These are phyloP conservation scores for Russula virescens DNA, from an alignment of 768 basidiomycete species.

Conservation along the genomic window DNA sequence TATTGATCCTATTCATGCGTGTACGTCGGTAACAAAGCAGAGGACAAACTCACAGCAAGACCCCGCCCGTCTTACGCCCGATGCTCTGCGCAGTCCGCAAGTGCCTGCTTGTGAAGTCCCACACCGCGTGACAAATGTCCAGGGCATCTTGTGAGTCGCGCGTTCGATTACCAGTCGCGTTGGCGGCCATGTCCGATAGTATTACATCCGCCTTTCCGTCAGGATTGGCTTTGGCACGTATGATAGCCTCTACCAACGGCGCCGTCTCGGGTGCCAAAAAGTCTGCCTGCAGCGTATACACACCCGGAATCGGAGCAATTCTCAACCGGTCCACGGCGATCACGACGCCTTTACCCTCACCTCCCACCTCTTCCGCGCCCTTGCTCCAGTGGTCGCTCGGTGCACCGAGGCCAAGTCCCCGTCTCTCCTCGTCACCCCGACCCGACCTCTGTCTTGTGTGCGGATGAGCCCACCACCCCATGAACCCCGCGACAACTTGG, in stretches of 20 bases:
- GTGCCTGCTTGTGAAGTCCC: conserved; percentile 55
- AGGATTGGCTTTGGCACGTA: conserved; percentile 31
- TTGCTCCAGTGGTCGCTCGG: conserved; percentile 7
- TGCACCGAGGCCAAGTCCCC: conserved; percentile 10
- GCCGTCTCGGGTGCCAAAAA: conserved; percentile 59
- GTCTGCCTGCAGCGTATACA: conserved; percentile 68
- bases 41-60: conserved; percentile 48
- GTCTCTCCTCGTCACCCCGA: background rate
- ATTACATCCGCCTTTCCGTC: conserved; percentile 65
- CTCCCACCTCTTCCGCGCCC: background rate
- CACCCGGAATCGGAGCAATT: conserved; percentile 67
- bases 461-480: conserved; percentile 43
- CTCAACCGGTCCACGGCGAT: conserved; percentile 78
- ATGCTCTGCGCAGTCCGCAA: conserved; percentile 43
- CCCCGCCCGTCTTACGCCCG: conserved; percentile 42
- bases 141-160: conserved; percentile 66
- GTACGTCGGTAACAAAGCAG: conserved; percentile 11
- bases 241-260: conserved; percentile 37
- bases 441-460: background rate
- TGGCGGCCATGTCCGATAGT: conserved; percentile 87
- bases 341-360: conserved; percentile 43
- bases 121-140: conserved; percentile 68
- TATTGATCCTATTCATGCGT: conserved; percentile 5
- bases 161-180: conserved; percentile 62
- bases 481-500: conserved; percentile 64